These are phyloP conservation scores for Carex scoparia DNA, from an alignment of 176 grass and related monocot species.

Conservation along the genomic window DNA sequence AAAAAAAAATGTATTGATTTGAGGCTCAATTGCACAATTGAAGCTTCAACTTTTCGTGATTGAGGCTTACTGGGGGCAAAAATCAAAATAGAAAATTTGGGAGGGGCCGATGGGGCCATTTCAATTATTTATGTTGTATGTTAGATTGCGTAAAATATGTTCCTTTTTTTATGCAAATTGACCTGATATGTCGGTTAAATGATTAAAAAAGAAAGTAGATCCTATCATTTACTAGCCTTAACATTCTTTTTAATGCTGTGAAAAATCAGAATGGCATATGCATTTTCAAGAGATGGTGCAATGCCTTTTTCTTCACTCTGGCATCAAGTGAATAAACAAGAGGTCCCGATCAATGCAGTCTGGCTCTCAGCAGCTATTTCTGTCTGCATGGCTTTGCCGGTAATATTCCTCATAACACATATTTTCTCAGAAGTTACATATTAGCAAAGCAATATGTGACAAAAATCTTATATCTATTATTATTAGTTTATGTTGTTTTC, in stretches of 20 bases:
- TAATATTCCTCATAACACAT: neutral
- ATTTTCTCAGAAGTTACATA: neutral
- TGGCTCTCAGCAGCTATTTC: constrained; percentile 43
- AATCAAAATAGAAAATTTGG: neutral
- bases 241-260: neutral
- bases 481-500: neutral
- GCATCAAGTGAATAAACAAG: constrained; percentile 51
- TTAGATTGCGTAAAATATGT: neutral
- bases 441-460: neutral
- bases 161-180: neutral
- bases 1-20: neutral
- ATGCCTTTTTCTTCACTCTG: constrained; percentile 48
- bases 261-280: constrained; percentile 40
- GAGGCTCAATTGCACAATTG: neutral
- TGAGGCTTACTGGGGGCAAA: neutral
- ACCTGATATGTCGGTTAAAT: neutral
- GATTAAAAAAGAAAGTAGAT: neutral
- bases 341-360: constrained; percentile 47
- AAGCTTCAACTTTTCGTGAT: neutral
- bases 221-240: neutral
- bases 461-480: neutral
- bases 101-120: constrained; percentile 24
- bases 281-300: constrained; percentile 51
- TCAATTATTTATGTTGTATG: constrained; percentile 4
- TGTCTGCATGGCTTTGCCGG: constrained; percentile 49